Conservation (phyloP, 345 rosid genomes). For the Geranium brycei region DNA sequence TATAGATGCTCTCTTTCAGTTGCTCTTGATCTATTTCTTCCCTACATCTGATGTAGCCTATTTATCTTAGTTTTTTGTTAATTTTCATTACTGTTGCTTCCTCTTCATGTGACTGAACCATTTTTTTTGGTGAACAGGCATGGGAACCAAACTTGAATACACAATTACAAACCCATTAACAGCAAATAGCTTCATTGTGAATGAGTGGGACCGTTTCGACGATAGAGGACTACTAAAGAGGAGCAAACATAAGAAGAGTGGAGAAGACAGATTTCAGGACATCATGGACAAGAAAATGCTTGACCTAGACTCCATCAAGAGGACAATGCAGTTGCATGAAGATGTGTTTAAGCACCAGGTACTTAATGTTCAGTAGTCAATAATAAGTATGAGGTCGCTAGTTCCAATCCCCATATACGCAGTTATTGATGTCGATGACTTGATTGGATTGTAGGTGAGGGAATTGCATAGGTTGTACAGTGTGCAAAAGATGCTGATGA, state of each 20-base stretch:
- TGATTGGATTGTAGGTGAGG: conserved; percentile 38
- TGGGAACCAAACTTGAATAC: conserved; percentile 57
- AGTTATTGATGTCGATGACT: not conserved
- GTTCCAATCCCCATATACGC: not conserved
- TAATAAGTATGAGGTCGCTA: not conserved
- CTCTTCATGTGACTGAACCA: not conserved
- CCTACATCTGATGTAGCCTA: too few relatives aligned
- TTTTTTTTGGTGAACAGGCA: conserved; percentile 26
- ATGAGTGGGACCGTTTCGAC: conserved; percentile 16
- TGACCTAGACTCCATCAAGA: conserved; percentile 42
- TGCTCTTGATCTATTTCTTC: too few relatives aligned
- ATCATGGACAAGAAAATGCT: conserved; percentile 34
- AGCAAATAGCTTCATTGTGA: conserved; percentile 7
- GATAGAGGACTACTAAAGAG: conserved; percentile 21
- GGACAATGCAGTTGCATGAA: conserved; percentile 79
- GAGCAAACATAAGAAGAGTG: conserved; percentile 8
- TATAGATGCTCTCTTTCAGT: too few relatives aligned
- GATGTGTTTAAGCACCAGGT: conserved; percentile 68
- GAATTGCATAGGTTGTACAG: conserved; percentile 71
- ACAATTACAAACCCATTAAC: conserved; percentile 21
- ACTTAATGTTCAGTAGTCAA: not conserved
- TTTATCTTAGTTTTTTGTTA: too few relatives aligned
- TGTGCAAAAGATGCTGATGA: conserved; percentile 60
- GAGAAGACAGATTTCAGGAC: conserved; percentile 8
- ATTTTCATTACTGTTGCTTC: conserved; percentile 30